Conservation (phyloP, 2,329 filamentous ascomycete species). For the Thielaviopsis punctulata region DNA sequence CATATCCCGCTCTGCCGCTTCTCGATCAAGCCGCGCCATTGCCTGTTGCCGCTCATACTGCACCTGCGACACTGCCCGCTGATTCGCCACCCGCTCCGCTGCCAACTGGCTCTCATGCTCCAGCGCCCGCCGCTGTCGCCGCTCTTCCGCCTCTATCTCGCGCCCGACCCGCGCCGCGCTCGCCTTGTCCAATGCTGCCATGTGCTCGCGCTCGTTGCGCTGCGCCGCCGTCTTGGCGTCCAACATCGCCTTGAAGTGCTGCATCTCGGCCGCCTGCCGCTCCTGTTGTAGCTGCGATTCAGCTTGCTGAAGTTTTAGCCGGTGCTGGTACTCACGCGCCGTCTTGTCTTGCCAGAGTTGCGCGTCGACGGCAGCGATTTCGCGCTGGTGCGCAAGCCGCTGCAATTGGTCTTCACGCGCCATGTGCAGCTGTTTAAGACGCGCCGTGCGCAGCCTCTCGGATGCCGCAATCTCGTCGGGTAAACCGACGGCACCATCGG, state of each 20-base stretch:
- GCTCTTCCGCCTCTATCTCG: constrained; percentile 28
- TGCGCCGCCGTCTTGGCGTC: constrained; percentile 17
- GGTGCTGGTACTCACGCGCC: constrained; percentile 34
- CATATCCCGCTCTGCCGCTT: constrained; percentile 28
- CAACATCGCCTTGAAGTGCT: constrained; percentile 22
- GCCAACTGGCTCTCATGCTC: constrained; percentile 32
- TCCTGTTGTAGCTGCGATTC: constrained; percentile 28
- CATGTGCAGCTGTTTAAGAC: constrained; percentile 26
- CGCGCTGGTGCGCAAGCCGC: constrained; percentile 30
- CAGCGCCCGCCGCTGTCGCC: constrained; percentile 26
- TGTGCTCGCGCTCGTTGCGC: constrained; percentile 16
- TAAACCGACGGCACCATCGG: constrained; percentile 33
- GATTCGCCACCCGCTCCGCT: constrained; percentile 29
- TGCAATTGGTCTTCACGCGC: constrained; percentile 33
- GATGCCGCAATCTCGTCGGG: constrained; percentile 31
- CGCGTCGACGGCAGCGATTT: constrained; percentile 33
- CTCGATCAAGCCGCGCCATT: constrained; percentile 27
- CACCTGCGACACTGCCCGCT: constrained; percentile 31
- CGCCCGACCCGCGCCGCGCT: constrained; percentile 17
- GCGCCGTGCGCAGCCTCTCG: constrained; percentile 33
- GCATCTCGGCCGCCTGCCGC: constrained; percentile 31
- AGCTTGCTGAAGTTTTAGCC: constrained; percentile 27
- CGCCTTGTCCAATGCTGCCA: constrained; percentile 14
- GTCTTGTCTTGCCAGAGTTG: constrained; percentile 31
- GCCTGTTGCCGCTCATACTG: constrained; percentile 33